Conservation (phyloP, 163 green algal species). For the Chlamydomonas reinhardtii region DNA sequence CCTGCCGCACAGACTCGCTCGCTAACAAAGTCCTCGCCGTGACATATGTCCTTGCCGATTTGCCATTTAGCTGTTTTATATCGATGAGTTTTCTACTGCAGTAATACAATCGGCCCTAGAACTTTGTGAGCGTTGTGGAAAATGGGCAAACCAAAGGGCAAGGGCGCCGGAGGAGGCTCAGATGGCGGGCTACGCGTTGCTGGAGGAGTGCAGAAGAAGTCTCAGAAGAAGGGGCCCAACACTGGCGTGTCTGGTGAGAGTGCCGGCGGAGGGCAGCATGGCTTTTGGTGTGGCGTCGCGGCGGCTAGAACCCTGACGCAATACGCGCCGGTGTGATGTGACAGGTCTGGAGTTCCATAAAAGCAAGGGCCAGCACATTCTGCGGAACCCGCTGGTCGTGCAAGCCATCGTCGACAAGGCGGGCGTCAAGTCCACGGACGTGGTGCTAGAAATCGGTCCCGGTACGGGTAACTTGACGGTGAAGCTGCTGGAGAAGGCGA, state of each 20-base stretch:
- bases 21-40: too few relatives aligned
- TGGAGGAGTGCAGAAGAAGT: slow-evolving; percentile 88
- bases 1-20: too few relatives aligned
- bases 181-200: slow-evolving; percentile 76
- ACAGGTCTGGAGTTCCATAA: slow-evolving; percentile 96
- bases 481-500: slow-evolving; percentile 95
- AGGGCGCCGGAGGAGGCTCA: not conserved
- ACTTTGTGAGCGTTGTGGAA: not conserved
- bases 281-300: not conserved
- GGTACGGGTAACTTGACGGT: slow-evolving; percentile 99
- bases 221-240: slow-evolving; percentile 62
- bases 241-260: slow-evolving; percentile 73
- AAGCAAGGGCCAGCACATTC: slow-evolving; percentile 98
- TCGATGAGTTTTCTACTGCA: too few relatives aligned
- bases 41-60: too few relatives aligned
- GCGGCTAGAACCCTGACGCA: not conserved
- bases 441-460: slow-evolving; percentile 98
- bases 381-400: slow-evolving; percentile 96
- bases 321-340: too few relatives aligned
- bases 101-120: too few relatives aligned
- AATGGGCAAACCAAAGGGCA: not conserved
- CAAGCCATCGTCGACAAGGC: slow-evolving; percentile 85
- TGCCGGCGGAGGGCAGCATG: not conserved
- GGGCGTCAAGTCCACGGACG: slow-evolving; percentile 95
- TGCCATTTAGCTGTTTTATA: too few relatives aligned